These are phyloP conservation scores for Beauveria bassiana DNA, from an alignment of 2,329 filamentous ascomycete genomes.

Conservation along the genomic window DNA sequence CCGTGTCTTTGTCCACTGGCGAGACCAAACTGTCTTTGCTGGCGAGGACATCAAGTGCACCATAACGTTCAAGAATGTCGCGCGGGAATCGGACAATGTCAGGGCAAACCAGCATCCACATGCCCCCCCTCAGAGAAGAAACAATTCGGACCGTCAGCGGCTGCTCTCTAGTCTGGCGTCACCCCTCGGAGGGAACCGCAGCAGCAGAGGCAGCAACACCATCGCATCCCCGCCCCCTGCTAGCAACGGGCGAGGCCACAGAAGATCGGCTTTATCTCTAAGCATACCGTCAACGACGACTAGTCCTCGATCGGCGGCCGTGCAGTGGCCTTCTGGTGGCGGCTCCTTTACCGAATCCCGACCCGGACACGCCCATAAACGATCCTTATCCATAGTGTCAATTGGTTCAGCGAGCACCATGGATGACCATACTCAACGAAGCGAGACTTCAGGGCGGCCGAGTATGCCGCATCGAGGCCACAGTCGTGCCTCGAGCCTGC, in stretches of 20 bases:
- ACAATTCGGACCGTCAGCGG: constrained; percentile 28
- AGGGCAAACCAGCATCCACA: constrained; percentile 21
- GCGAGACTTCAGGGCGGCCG: constrained; percentile 33
- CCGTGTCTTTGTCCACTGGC: constrained; percentile 92
- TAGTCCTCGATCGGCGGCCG: constrained; percentile 37
- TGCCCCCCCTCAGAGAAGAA: constrained; percentile 17
- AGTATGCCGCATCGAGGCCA: constrained; percentile 56
- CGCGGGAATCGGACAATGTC: constrained; percentile 31
- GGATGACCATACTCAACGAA: constrained; percentile 38
- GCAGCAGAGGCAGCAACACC: constrained; percentile 33
- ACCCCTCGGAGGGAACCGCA: constrained; percentile 31
- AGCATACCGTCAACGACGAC: constrained; percentile 40
- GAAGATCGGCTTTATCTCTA: constrained; percentile 57
- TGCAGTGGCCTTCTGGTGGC: constrained; percentile 37
- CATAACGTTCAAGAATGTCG: constrained; percentile 91
- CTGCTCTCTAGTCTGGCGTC: constrained; percentile 32
- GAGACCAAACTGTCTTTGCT: constrained; percentile 88
- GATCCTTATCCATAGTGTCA: constrained; percentile 77
- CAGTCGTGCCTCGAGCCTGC: constrained; percentile 71
- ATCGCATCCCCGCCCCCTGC: constrained; percentile 37
- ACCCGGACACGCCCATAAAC: constrained; percentile 55
- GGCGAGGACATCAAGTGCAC: constrained; percentile 93
- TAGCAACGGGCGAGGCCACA: constrained; percentile 47
- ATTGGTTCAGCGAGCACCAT: constrained; percentile 51
- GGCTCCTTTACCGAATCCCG: constrained; percentile 22